Evolutionary conservation across 352 stramenopile species (phyloP), one percentile per base, ranked within the genome.

Genomic region (Pythium aphanidermatum): DNA sequence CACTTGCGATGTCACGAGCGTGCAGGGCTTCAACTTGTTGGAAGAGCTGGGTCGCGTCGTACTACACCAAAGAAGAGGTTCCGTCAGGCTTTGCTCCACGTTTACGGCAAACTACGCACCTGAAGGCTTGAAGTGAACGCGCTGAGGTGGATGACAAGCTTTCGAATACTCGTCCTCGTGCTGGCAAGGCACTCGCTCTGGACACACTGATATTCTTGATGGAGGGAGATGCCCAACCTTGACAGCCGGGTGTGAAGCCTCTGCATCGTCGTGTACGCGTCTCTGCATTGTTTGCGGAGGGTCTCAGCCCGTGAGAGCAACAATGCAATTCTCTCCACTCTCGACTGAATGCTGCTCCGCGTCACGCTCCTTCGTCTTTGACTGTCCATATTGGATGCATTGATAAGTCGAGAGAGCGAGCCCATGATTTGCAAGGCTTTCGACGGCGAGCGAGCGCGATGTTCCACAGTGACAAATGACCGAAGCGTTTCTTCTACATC

Each of bases 41-140:
- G 16, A 65, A 65, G 13, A 65, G 36, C 34, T 65, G 56, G 0
- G 44, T 65, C 8, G 56, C 56, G 17, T 65, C 56, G 27, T 65
- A 60, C 50, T 65, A 21, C 14, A 28, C n/a, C n/a, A 6, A 35
- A 8, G 4, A 31, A 39, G 20, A 42, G 7, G 32, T 38, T n/a
- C n/a, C n/a, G n/a, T n/a, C n/a, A n/a, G n/a, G n/a, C n/a, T n/a
- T n/a, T n/a, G n/a, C n/a, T n/a, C n/a, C n/a, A n/a, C n/a, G n/a
- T n/a, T n/a, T n/a, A n/a, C 24, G 17, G 32, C 19, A 30, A 32
- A 35, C 20, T 28, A 35, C n/a, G 17, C 16, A 64, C 56, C 56
- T 64, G 58, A 13, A 66, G 34, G 35, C 62, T 66, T 3, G 58
- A 66, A 3, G 58, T 66, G 38, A 66, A 66, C 11, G 58, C 51